Conservation (phyloP, 805 yeast species). For the Yamadazyma ubonensis region DNA sequence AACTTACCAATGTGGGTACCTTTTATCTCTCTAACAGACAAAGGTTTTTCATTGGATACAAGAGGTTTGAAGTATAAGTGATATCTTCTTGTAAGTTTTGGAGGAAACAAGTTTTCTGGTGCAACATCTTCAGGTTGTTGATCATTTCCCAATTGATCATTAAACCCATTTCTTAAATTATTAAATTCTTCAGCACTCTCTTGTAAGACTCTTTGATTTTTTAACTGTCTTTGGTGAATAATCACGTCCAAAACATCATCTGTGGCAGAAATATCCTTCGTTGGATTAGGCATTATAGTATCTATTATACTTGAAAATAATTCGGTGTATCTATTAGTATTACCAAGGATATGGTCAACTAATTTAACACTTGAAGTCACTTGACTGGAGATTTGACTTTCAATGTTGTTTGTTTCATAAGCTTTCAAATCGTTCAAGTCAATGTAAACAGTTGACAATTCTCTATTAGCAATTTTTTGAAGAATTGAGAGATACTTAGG, state of each 20-base stretch:
- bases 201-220: conserved; percentile 71
- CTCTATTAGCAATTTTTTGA: conserved; percentile 84
- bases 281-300: conserved; percentile 82
- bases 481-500: conserved; percentile 69
- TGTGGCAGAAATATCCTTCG: conserved; percentile 70
- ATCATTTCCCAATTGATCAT: conserved; percentile 17
- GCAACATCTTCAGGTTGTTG: conserved; percentile 3
- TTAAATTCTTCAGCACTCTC: conserved; percentile 63
- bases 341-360: conserved; percentile 60
- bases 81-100: conserved; percentile 84
- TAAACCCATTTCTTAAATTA: conserved; percentile 29
- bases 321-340: conserved; percentile 78
- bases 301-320: conserved; percentile 75
- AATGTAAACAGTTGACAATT: conserved; percentile 60
- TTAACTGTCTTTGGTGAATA: conserved; percentile 80
- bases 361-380: conserved; percentile 24
- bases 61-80: conserved; percentile 83
- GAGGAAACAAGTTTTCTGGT: conserved; percentile 66
- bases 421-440: conserved; percentile 82
- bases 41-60: conserved; percentile 51
- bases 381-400: conserved; percentile 15
- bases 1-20: conserved; percentile 82
- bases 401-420: conserved; percentile 53
- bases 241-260: conserved; percentile 94
- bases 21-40: conserved; percentile 87